Percentiles rank a stretch among this genome's conserved stretches.
These are phyloP conservation scores for Zymoseptoria crescenta DNA, from an alignment of 2,329 filamentous ascomycete species.

Conservation along the genomic window DNA sequence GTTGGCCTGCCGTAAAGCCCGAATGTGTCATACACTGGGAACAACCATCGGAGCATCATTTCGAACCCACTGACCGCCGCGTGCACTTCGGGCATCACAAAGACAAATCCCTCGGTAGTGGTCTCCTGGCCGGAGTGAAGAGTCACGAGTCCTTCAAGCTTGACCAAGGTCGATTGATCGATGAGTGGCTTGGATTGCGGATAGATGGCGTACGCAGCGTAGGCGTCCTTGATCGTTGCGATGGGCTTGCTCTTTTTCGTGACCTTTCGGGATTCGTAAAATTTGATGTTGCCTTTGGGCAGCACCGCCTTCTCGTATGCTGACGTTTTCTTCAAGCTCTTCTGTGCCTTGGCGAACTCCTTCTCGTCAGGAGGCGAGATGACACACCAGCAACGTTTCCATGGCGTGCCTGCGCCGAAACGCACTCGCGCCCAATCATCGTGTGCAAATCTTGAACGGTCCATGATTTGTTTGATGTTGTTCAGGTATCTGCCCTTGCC, in stretches of 20 bases:
- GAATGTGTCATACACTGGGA: constrained; percentile 91
- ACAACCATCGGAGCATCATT: constrained; percentile 86
- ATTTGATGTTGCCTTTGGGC: constrained; percentile 84
- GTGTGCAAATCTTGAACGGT: constrained; percentile 64
- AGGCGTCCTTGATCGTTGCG: constrained; percentile 83
- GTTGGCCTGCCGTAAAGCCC: constrained; percentile 82
- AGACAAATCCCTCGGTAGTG: constrained; percentile 88
- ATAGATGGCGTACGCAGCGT: constrained; percentile 90
- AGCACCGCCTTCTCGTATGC: constrained; percentile 69
- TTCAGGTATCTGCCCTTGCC: constrained; percentile 86
- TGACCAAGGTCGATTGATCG: constrained; percentile 87
- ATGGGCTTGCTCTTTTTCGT: constrained; percentile 88
- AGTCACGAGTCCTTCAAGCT: constrained; percentile 84
- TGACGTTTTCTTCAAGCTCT: constrained; percentile 71
- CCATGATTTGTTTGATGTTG: constrained; percentile 84
- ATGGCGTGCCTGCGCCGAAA: constrained; percentile 91
- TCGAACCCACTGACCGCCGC: constrained; percentile 92
- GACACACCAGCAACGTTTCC: constrained; percentile 95
- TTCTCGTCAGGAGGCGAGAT: constrained; percentile 91
- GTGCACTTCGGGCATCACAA: constrained; percentile 92
- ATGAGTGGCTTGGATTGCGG: constrained; percentile 90
- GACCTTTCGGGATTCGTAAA: constrained; percentile 85
- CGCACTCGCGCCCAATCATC: constrained; percentile 94
- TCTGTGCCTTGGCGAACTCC: constrained; percentile 74
- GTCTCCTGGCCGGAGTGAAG: constrained; percentile 68